Evolutionary conservation across 345 rosid species (phyloP), one percentile per base, ranked within the genome.

Genomic region (Populus pruinosa): DNA sequence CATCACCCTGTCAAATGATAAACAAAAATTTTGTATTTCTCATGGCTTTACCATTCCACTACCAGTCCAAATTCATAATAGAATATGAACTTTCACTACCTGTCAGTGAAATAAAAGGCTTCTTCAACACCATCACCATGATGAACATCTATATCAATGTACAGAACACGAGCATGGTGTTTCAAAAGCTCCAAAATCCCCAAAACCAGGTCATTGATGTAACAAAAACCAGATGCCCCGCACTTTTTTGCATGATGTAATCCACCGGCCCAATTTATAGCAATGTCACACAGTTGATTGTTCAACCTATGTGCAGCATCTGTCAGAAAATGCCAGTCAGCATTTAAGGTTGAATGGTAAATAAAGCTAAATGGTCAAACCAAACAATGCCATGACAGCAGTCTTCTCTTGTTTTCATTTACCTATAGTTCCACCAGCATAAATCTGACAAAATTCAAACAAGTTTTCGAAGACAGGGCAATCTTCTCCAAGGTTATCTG

Each of bases 61-160:
- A 31, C 53, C 11, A 49, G 14, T 50, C 20, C 73, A 67, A 47
- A 39, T 71, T 67, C 73, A 69, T 27, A 67, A 77, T 49, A 61
- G 23, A 44, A 81, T 31, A 73, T 55, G 20, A 72, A 25, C 62
- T 66, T 67, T 11, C 11, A 71, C 16, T 83, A 93, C 99, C 98
- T 93, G 87, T 96, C 97, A 68, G 99, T 96, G 78, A 96, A 93
- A 83, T 90, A 93, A 87, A 93, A 93, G 75, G 99, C 99, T 85
- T 96, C 99, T 88, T 96, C 99, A 35, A 96, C 99, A n/a, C 99
- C 99, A 85, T 96, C 99, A 75, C 99, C 99, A 18, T 96, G 99
- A 89, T 96, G 99, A 78, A 96, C 99, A 77, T 96, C 98, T 70
- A 96, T 96, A 83, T 96, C 99, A 73, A 96, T 87, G 74, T 96